phyloP scores from a whole-genome alignment of 352 stramenopile genomes.

The Pelagophyceae sp. region DNA sequence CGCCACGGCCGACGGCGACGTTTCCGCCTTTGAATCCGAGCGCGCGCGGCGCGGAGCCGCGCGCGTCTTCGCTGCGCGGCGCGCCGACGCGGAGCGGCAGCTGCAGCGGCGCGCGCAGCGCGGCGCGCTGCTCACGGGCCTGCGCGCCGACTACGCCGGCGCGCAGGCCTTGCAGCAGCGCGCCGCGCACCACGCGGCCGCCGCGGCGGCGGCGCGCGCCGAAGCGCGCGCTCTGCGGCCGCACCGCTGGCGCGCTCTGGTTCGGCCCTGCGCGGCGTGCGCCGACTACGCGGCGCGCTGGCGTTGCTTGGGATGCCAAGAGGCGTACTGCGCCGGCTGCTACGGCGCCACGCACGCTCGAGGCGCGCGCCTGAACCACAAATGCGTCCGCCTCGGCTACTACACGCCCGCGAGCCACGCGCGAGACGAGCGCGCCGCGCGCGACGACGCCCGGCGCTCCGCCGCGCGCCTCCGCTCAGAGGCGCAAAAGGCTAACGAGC shows the following conservation, averaged over 20 bases:
- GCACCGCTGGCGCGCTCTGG: background rate
- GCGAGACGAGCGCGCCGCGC: background rate
- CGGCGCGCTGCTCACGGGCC: too few relatives aligned
- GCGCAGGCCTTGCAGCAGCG: background rate
- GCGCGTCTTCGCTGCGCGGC: background rate
- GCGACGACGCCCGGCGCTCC: too few relatives aligned
- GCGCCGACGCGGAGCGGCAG: background rate
- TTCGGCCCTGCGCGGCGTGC: background rate
- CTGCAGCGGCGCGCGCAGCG: background rate
- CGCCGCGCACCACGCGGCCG: too few relatives aligned
- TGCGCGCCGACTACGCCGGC: background rate
- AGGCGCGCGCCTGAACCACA: background rate
- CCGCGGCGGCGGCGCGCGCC: too few relatives aligned
- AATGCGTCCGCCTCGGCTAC: background rate
- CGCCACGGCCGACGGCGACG: background rate
- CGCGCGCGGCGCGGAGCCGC: too few relatives aligned
- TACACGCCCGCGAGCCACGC: background rate
- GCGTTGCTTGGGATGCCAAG: background rate
- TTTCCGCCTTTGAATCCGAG: background rate
- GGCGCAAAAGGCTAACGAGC: background rate
- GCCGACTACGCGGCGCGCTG: conserved; percentile 1
- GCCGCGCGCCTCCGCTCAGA: too few relatives aligned
- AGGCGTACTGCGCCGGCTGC: background rate
- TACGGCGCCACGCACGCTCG: background rate
- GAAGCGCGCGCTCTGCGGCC: background rate